These are phyloP conservation scores for Phanerochaete carnosa DNA, from an alignment of 768 basidiomycete species.

Conservation along the genomic window DNA sequence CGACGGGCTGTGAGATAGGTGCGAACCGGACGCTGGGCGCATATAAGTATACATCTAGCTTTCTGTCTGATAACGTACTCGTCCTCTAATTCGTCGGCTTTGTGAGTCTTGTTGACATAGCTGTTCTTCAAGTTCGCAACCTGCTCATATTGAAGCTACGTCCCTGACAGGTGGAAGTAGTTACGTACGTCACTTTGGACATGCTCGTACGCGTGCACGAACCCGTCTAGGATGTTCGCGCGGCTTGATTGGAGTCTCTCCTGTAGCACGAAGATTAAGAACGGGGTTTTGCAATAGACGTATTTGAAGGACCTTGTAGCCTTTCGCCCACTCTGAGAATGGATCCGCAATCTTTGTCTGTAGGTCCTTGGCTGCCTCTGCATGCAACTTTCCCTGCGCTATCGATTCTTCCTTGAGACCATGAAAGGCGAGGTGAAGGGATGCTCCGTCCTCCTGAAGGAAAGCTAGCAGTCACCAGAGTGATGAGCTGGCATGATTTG, in stretches of 20 bases:
- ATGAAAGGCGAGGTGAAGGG: conserved; percentile 73
- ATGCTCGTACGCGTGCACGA: conserved; percentile 63
- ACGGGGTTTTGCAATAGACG: not conserved
- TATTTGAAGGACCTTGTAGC: conserved; percentile 56
- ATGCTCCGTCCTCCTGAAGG: conserved; percentile 79
- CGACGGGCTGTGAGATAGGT: conserved; percentile 51
- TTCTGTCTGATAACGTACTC: conserved; percentile 58
- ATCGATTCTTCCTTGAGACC: conserved; percentile 74
- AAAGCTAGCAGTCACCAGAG: conserved; percentile 42
- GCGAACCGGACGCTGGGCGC: conserved; percentile 78
- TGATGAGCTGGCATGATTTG: not conserved
- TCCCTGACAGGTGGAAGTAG: not conserved
- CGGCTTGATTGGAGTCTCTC: conserved; percentile 11
- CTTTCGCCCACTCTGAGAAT: conserved; percentile 75
- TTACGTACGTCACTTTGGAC: conserved; percentile 55
- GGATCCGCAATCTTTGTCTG: conserved; percentile 73
- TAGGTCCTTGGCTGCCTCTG: conserved; percentile 69
- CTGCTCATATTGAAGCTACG: conserved; percentile 22
- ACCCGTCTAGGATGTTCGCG: conserved; percentile 19
- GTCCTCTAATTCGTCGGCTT: conserved; percentile 90
- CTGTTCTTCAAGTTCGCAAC: conserved; percentile 66
- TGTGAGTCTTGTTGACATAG: conserved; percentile 74
- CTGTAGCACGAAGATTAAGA: not conserved
- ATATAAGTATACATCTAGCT: conserved; percentile 10
- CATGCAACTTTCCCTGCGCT: conserved; percentile 73